phyloP scores from a whole-genome alignment of 305 asterid genomes.

The Striga hermonthica region DNA sequence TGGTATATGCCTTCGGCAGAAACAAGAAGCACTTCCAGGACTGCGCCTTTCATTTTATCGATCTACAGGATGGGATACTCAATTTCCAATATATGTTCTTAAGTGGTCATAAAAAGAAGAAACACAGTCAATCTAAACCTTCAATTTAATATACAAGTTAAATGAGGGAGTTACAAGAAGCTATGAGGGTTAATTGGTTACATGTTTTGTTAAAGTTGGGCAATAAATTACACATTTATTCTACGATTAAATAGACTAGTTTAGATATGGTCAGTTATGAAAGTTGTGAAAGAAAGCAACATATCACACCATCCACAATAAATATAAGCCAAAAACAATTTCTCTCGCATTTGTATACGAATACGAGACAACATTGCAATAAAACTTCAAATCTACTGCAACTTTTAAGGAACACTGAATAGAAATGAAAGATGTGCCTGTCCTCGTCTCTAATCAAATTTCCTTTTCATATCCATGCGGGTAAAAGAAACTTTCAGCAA shows the following conservation, averaged over 20 bases:
- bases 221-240: conserved; percentile 17
- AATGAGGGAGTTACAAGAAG: conserved; percentile 35
- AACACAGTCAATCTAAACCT: conserved; percentile 23
- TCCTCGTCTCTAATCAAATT: no score
- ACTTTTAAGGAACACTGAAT: neutral
- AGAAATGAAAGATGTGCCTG: no score
- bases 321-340: neutral
- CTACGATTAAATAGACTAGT: conserved; percentile 14
- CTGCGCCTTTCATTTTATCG: conserved; percentile 51
- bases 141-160: conserved; percentile 19
- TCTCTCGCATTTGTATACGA: neutral
- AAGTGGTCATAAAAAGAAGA: conserved; percentile 26
- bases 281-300: neutral
- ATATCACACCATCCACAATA: conserved; percentile 6
- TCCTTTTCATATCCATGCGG: no score
- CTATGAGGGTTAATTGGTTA: conserved; percentile 23
- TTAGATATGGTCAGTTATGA: conserved; percentile 29
- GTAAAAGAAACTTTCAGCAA: neutral
- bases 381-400: neutral
- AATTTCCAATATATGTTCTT: conserved; percentile 9
- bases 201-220: conserved; percentile 15
- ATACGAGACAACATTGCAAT: neutral
- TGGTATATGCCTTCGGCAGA: conserved; percentile 58
- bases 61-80: neutral
- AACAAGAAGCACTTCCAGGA: conserved; percentile 72